These are phyloP conservation scores for Hymenoscyphus fraxineus DNA, from an alignment of 2,329 filamentous ascomycete species.

Conservation along the genomic window DNA sequence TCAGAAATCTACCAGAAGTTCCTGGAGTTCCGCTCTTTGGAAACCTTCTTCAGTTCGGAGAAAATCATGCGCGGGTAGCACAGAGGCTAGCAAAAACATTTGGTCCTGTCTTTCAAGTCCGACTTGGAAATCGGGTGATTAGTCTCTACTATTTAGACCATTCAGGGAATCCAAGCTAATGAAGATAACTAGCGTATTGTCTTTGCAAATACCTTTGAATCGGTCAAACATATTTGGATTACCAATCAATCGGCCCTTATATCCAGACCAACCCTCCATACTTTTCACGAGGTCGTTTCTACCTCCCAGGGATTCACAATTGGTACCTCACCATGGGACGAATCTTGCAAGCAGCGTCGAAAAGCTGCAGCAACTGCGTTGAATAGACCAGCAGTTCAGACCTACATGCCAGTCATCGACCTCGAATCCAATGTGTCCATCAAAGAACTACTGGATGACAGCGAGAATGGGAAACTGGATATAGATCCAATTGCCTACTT, in stretches of 20 bases:
- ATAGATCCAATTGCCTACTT: slow-evolving; percentile 72
- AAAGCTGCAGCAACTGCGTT: slow-evolving; percentile 77
- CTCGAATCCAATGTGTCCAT: slow-evolving; percentile 70
- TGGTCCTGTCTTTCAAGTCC: slow-evolving; percentile 62
- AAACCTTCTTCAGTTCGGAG: slow-evolving; percentile 57
- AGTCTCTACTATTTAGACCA: not conserved
- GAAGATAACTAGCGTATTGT: slow-evolving; percentile 53
- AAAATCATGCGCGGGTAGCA: slow-evolving; percentile 52
- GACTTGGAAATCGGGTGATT: slow-evolving; percentile 62
- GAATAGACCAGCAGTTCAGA: slow-evolving; percentile 70
- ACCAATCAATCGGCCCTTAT: slow-evolving; percentile 74
- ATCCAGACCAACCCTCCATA: slow-evolving; percentile 73
- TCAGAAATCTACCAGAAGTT: slow-evolving; percentile 58
- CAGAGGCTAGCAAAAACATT: slow-evolving; percentile 57
- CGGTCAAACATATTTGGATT: slow-evolving; percentile 72
- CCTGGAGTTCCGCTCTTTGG: slow-evolving; percentile 61
- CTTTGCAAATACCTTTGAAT: slow-evolving; percentile 74
- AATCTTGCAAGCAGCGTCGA: slow-evolving; percentile 70
- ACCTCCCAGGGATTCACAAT: slow-evolving; percentile 77
- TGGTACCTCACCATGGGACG: slow-evolving; percentile 80
- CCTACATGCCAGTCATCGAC: slow-evolving; percentile 79
- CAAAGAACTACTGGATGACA: slow-evolving; percentile 65
- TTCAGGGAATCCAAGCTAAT: not conserved
- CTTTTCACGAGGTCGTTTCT: slow-evolving; percentile 76
- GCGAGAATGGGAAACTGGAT: slow-evolving; percentile 56